phyloP scores from a whole-genome alignment of 2,329 filamentous ascomycete species.

The Fusarium cyanostomum region DNA sequence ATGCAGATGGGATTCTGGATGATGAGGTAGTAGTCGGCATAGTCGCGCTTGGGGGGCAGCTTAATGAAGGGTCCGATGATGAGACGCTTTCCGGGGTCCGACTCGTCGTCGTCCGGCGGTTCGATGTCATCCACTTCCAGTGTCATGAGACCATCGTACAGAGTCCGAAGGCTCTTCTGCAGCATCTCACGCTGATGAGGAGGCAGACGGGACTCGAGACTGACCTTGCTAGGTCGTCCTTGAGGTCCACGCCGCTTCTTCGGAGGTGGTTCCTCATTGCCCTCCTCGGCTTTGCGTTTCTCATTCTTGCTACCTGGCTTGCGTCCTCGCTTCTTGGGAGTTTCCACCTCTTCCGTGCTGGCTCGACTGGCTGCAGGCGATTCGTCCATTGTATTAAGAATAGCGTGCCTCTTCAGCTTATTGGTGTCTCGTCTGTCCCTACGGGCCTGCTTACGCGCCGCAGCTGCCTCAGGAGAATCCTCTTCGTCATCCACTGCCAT shows the following conservation, averaged over 20 bases:
- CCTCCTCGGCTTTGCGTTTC: slow-evolving; percentile 88
- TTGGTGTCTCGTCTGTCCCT: slow-evolving; percentile 84
- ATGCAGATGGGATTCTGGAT: slow-evolving; percentile 95
- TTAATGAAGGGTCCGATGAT: slow-evolving; percentile 96
- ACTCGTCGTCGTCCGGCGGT: slow-evolving; percentile 66
- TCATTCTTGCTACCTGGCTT: slow-evolving; percentile 78
- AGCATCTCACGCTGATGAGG: slow-evolving; percentile 78
- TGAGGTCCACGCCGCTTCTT: slow-evolving; percentile 82
- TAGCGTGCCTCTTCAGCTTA: slow-evolving; percentile 67
- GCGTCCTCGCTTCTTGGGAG: slow-evolving; percentile 84
- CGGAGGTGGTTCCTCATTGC: slow-evolving; percentile 78
- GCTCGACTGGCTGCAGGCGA: slow-evolving; percentile 83
- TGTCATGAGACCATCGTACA: slow-evolving; percentile 84
- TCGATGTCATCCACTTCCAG: slow-evolving; percentile 81
- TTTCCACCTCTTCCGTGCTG: slow-evolving; percentile 81
- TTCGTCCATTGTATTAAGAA: slow-evolving; percentile 59
- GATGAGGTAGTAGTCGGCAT: slow-evolving; percentile 94
- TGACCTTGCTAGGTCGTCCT: slow-evolving; percentile 71
- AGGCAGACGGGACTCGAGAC: slow-evolving; percentile 61
- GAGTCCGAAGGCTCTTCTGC: slow-evolving; percentile 78
- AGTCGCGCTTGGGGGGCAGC: slow-evolving; percentile 86
- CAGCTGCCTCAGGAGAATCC: slow-evolving; percentile 91
- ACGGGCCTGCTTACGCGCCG: slow-evolving; percentile 86
- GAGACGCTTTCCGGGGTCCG: slow-evolving; percentile 71
- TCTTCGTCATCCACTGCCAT: slow-evolving; percentile 98